Percentiles rank a stretch among this genome's conserved stretches.
These are phyloP conservation scores for Discostella pseudostelligera DNA, from an alignment of 108 stramenopile genomes.

Conservation along the genomic window DNA sequence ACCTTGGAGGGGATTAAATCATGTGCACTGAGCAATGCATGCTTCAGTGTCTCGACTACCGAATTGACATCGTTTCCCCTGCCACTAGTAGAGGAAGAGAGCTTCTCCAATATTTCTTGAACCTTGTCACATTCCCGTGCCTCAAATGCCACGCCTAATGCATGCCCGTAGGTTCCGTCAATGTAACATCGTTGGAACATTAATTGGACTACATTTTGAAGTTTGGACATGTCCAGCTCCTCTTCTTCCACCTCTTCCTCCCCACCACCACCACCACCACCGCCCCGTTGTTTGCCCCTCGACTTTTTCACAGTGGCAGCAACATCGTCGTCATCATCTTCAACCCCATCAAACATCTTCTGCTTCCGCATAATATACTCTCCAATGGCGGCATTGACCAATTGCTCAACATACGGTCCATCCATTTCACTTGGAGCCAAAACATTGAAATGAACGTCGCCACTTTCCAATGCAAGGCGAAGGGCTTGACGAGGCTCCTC, in stretches of 20 bases:
- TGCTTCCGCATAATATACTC: constrained; percentile 52
- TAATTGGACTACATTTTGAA: constrained; percentile 86
- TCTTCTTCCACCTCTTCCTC: constrained; percentile 37
- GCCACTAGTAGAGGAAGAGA: not conserved
- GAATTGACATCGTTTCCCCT: no score
- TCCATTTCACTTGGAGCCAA: constrained; percentile 28
- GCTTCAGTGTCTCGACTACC: constrained; percentile 44
- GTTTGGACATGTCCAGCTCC: constrained; percentile 78
- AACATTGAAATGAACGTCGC: constrained; percentile 81
- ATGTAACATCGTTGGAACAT: constrained; percentile 92
- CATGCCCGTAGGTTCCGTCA: constrained; percentile 85
- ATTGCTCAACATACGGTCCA: constrained; percentile 67
- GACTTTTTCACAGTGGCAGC: constrained; percentile 20
- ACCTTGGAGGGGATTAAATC: constrained; percentile 70
- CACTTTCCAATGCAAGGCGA: constrained; percentile 85
- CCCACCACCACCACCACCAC: constrained; percentile 6
- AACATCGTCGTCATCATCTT: constrained; percentile 15
- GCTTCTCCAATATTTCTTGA: constrained; percentile 41
- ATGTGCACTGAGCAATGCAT: constrained; percentile 52
- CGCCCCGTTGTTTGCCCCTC: constrained; percentile 18
- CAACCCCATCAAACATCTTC: constrained; percentile 40
- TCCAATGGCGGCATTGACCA: constrained; percentile 80
- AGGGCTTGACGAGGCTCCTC: constrained; percentile 97
- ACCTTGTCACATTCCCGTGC: constrained; percentile 62
- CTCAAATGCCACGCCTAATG: constrained; percentile 96